Percentiles rank a stretch among this genome's conserved stretches.
Conservation (phyloP, 2,329 filamentous ascomycete species). For the Phaeosphaeriaceae sp. region DNA sequence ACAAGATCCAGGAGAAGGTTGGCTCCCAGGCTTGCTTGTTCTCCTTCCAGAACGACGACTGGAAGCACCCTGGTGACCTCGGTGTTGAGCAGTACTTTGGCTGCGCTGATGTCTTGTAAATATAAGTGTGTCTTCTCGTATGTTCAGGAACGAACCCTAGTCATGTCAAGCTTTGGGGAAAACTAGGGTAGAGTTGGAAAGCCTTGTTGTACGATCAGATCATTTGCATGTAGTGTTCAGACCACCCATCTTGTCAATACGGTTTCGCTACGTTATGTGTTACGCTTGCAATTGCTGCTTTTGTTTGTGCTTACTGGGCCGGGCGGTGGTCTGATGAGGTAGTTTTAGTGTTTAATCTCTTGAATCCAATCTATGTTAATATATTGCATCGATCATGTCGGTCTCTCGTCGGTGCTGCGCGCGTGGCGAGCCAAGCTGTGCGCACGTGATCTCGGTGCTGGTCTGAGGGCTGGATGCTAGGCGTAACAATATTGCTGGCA, state of each 20-base stretch:
- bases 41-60: constrained; percentile 78
- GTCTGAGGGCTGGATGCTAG: not conserved
- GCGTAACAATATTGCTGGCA: not conserved
- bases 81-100: constrained; percentile 85
- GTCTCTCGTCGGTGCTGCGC: not conserved
- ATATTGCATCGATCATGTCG: not conserved
- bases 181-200: not conserved
- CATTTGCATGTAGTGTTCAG: constrained; percentile 1
- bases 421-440: not conserved
- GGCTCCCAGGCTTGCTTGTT: constrained; percentile 81
- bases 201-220: not conserved
- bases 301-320: constrained; percentile 1
- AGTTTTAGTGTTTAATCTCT: constrained; percentile 11
- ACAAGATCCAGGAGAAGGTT: constrained; percentile 70
- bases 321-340: constrained; percentile 1
- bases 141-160: not conserved
- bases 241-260: constrained; percentile 7
- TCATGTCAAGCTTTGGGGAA: not conserved
- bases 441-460: not conserved
- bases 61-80: constrained; percentile 77
- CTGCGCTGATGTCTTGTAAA: constrained; percentile 59
- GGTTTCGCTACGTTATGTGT: constrained; percentile 19
- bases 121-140: not conserved
- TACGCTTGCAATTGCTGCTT: constrained; percentile 14
- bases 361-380: constrained; percentile 5